Evolutionary conservation across 208 protist species (phyloP).

Genomic region (Leishmania guyanensis): DNA sequence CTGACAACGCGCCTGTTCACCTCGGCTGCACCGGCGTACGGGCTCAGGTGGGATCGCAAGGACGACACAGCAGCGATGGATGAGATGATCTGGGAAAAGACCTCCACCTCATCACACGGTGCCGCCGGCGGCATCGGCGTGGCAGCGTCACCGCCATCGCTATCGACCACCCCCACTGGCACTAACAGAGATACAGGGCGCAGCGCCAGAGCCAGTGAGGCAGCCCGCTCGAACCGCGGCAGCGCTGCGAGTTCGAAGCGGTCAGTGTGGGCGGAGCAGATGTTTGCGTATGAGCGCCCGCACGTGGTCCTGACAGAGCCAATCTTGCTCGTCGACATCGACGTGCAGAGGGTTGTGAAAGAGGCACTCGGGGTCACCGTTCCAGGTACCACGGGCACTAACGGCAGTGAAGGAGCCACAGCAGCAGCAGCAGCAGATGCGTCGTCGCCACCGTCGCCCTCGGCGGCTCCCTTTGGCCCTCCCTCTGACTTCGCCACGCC

Average conservation of each 20-base stretch:
- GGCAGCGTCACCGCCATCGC: neutral
- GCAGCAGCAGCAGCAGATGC: no score
- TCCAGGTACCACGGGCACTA: neutral
- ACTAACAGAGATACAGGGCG: neutral
- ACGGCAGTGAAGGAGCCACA: neutral
- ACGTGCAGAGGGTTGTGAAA: conserved; percentile 18
- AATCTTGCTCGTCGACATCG: conserved; percentile 25
- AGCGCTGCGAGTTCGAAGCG: conserved; percentile 3
- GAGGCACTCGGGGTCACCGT: conserved; percentile 3
- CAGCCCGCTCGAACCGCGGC: neutral
- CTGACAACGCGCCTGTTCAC: conserved; percentile 30
- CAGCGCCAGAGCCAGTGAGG: neutral
- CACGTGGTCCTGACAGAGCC: conserved; percentile 20
- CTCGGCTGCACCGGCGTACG: conserved; percentile 25
- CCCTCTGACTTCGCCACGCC: neutral
- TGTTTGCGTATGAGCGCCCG: conserved; percentile 33
- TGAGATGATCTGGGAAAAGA: conserved; percentile 25
- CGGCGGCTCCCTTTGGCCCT: neutral
- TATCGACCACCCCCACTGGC: neutral
- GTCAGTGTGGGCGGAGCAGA: conserved; percentile 28
- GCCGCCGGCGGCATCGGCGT: neutral
- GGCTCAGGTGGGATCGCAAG: conserved; percentile 31
- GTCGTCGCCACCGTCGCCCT: neutral
- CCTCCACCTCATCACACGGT: neutral
- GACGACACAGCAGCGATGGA: conserved; percentile 37